These are phyloP conservation scores for Plasmodium berghei DNA, from an alignment of 169 alveolate species.

Conservation along the genomic window DNA sequence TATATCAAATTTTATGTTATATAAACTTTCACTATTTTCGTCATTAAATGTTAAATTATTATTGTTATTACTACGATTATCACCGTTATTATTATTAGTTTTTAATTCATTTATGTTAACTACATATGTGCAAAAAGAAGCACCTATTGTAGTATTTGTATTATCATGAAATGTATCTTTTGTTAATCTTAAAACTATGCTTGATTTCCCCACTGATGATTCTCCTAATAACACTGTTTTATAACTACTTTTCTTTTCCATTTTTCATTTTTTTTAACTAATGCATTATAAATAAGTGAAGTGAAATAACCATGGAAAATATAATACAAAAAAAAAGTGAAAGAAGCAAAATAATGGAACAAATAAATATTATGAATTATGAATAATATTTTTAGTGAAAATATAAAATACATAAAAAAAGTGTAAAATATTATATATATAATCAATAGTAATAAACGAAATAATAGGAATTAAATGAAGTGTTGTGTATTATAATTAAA, in stretches of 20 bases:
- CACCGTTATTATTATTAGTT: conserved; percentile 17
- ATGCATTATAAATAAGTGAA: conserved; percentile 13
- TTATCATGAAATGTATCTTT: conserved; percentile 91
- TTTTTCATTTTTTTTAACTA: conserved; percentile 63
- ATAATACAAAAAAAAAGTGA: conserved; percentile 35
- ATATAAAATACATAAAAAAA: conserved; percentile 1
- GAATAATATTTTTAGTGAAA: background rate
- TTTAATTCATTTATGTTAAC: conserved; percentile 77
- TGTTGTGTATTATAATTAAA: background rate
- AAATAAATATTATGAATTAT: background rate
- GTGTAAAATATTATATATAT: background rate
- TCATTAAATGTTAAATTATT: conserved; percentile 16
- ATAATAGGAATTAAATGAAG: background rate
- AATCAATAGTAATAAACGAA: conserved; percentile 1
- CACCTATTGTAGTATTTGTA: conserved; percentile 93
- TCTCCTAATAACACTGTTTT: conserved; percentile 93
- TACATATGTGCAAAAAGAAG: conserved; percentile 89
- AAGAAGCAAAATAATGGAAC: background rate
- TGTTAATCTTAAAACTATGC: conserved; percentile 91
- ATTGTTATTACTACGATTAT: conserved; percentile 5
- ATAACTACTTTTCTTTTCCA: conserved; percentile 84
- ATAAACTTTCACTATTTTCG: conserved; percentile 47
- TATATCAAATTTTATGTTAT: conserved; percentile 87
- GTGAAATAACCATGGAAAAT: background rate
- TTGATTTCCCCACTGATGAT: conserved; percentile 93